These are phyloP conservation scores for Metschnikowia chrysomelidarum DNA, from an alignment of 805 yeast genomes.

Conservation along the genomic window DNA sequence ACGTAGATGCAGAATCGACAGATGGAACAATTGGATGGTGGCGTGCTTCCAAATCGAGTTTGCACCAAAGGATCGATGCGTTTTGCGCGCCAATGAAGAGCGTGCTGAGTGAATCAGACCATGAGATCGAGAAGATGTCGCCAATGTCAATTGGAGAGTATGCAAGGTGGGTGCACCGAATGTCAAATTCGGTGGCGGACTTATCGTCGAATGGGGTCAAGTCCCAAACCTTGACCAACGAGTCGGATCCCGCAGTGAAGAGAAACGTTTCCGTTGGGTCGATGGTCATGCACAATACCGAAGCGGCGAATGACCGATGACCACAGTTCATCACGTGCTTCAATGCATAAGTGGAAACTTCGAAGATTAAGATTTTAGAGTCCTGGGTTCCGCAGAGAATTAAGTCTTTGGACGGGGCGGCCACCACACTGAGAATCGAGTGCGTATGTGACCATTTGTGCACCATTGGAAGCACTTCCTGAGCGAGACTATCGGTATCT, in stretches of 20 bases:
- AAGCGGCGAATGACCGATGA: conserved; percentile 59
- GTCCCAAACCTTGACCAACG: conserved; percentile 84
- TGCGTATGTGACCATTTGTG: conserved; percentile 78
- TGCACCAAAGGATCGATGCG: conserved; percentile 79
- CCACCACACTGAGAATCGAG: conserved; percentile 69
- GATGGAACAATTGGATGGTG: neutral
- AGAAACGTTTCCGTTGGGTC: conserved; percentile 55
- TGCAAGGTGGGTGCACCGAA: conserved; percentile 57
- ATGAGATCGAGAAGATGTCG: conserved; percentile 81
- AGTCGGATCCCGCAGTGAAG: conserved; percentile 88
- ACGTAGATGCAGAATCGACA: neutral
- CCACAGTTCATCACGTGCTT: conserved; percentile 41
- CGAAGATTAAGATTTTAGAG: conserved; percentile 71
- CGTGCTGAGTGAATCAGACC: conserved; percentile 57
- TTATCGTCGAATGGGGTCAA: conserved; percentile 35
- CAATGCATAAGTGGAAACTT: conserved; percentile 60
- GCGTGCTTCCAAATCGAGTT: conserved; percentile 18
- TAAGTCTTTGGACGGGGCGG: conserved; percentile 55
- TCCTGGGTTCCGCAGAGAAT: conserved; percentile 91
- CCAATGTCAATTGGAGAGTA: conserved; percentile 89
- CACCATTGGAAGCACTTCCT: conserved; percentile 18
- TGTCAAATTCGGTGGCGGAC: conserved; percentile 11
- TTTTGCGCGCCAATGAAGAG: conserved; percentile 89
- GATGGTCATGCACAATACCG: conserved; percentile 68
- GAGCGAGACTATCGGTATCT: conserved; percentile 3